Evolutionary conservation across 805 yeast species (phyloP), one percentile per base, ranked within the genome.

Genomic region (Saccharomyces mikatae): DNA sequence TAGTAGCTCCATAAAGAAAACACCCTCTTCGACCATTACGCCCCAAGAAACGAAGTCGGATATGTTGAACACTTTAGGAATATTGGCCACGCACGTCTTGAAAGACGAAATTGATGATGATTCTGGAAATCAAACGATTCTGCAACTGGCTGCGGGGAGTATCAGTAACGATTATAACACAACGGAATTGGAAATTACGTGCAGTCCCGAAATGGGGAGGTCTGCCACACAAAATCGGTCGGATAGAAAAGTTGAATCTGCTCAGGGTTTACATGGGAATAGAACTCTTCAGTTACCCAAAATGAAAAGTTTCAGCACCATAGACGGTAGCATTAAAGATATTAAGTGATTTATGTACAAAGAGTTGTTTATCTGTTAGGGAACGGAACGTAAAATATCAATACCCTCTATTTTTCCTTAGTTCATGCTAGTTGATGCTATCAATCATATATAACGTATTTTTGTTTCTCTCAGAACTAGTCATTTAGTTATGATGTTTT

Each of bases 1-100:
- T 11, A 44, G 32, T 44, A 29, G 32, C 21, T 51, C 53, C 11
- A 49, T 32, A 21, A 53, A 48, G 27, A 51, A 51, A 27, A 51
- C 52, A 21, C 46, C 56, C 56, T 9, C 44, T 32, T 49, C 48
- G 21, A 28, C 48, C 10, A 28, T 51, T 2, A 41, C 47, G 6
- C 46, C 48, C 13, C 52, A 41, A 55, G 58, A 56, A 47, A 55
- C 50, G 52, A 57, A 59, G 21, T 52, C 64, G 6, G 61, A 63
- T 46, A 76, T 76, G 71, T 57, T 81, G 49, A 77, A 76, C 47
- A 78, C 84, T 0, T 67, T 81, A 49, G 85, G 83, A 13, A 65
- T 78, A 54, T 67, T 81, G 52, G 85, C 85, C 2, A 74, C 80
- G 46, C 84, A 80, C 58, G 82, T 78, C 0, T 62, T 79, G 31